A percentile compares a stretch with the other conserved stretches of the same genome.
These are phyloP conservation scores for Cystofilobasidium capitatum DNA, from an alignment of 768 basidiomycete species.

Conservation along the genomic window DNA sequence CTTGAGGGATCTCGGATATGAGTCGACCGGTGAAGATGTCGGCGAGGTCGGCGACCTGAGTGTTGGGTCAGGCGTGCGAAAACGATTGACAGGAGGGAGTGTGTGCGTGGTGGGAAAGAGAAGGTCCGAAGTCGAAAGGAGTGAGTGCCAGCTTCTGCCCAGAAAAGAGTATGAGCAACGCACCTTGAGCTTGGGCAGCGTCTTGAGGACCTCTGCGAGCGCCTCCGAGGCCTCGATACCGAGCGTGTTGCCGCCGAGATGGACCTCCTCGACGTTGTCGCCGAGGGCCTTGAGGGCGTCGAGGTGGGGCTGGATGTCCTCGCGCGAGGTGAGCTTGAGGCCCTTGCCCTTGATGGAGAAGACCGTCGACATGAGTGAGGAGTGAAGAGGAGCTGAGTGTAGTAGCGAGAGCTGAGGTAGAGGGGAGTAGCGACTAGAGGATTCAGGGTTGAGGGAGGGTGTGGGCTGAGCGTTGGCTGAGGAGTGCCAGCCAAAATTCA, in stretches of 20 bases:
- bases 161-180: conserved; percentile 30
- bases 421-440: too few species aligned
- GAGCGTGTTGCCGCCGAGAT: conserved; percentile 86
- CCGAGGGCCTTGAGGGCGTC: conserved; percentile 39
- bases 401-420: too few species aligned
- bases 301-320: conserved; percentile 66
- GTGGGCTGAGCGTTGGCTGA: too few species aligned
- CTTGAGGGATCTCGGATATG: conserved; percentile 85
- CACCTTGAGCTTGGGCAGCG: conserved; percentile 62
- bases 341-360: conserved; percentile 57
- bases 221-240: conserved; percentile 82
- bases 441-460: too few species aligned
- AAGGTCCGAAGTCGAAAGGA: not conserved
- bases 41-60: conserved; percentile 83
- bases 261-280: conserved; percentile 67
- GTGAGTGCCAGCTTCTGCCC: not conserved
- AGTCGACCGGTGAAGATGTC: conserved; percentile 97
- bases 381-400: too few species aligned
- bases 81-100: not conserved
- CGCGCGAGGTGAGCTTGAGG: conserved; percentile 67
- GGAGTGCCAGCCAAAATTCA: too few species aligned
- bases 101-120: not conserved
- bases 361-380: not conserved
- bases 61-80: not conserved
- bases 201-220: conserved; percentile 66